Conservation (phyloP, 768 basidiomycete species). For the Collybia sordida region DNA sequence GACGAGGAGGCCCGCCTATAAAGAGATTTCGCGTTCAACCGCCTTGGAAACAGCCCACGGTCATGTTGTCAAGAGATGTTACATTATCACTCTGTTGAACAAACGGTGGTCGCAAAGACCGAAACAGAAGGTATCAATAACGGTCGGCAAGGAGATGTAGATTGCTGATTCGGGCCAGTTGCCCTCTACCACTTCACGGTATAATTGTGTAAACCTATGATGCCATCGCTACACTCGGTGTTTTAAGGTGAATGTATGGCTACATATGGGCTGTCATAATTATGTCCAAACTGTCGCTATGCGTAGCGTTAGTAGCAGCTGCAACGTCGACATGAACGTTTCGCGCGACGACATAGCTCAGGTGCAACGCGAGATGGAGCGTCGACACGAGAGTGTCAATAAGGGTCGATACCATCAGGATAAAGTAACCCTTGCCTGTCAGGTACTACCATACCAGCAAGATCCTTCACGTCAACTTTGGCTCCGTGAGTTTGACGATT, state of each 20-base stretch:
- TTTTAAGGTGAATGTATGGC: not conserved
- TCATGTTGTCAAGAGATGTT: constrained; percentile 52
- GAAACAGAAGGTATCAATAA: constrained; percentile 43
- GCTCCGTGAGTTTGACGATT: constrained; percentile 1
- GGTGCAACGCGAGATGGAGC: not conserved
- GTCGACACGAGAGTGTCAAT: constrained; percentile 9
- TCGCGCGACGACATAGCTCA: not conserved
- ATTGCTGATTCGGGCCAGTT: constrained; percentile 25
- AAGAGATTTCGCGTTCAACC: constrained; percentile 29
- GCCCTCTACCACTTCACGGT: not conserved
- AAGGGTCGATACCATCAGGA: constrained; percentile 14
- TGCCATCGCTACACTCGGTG: constrained; percentile 11
- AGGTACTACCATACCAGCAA: constrained; percentile 9
- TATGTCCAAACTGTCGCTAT: not conserved
- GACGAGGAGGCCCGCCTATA: constrained; percentile 34
- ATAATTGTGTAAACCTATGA: constrained; percentile 8
- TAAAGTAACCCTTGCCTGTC: constrained; percentile 6
- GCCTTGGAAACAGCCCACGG: constrained; percentile 59
- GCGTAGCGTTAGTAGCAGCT: too few relatives aligned
- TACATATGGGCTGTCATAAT: not conserved
- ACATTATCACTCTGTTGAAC: constrained; percentile 37
- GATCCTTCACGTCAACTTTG: constrained; percentile 4
- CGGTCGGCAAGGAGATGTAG: constrained; percentile 65
- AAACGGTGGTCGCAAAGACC: constrained; percentile 38
- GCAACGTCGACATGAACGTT: not conserved